Percentiles rank a stretch among this genome's conserved stretches.
Conservation (phyloP, 495 filamentous ascomycete genomes). For the Hypoxylon trugodes region DNA sequence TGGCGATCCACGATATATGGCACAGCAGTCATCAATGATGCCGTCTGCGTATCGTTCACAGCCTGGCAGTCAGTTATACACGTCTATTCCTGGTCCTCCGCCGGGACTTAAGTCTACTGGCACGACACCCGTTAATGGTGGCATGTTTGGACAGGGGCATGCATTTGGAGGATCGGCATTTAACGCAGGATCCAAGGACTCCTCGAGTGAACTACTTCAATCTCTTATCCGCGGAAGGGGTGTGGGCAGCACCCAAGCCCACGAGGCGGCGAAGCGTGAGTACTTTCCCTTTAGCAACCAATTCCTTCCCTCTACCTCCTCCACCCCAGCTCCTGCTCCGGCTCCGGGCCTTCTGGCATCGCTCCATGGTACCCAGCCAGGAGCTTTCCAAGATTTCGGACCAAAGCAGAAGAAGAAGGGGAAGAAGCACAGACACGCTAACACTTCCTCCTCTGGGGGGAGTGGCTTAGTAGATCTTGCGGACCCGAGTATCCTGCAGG, state of each 20-base stretch:
- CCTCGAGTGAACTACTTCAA: constrained; percentile 76
- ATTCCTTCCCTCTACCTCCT: constrained; percentile 77
- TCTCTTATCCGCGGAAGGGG: constrained; percentile 69
- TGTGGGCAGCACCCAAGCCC: constrained; percentile 66
- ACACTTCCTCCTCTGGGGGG: constrained; percentile 99
- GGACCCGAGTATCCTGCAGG: constrained; percentile 99
- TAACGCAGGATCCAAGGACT: constrained; percentile 67
- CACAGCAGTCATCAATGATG: constrained; percentile 91
- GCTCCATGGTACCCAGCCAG: constrained; percentile 88
- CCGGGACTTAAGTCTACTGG: constrained; percentile 94
- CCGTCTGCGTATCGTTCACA: constrained; percentile 71
- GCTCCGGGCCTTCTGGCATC: constrained; percentile 85
- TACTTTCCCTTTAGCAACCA: constrained; percentile 80
- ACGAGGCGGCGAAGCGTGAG: constrained; percentile 96
- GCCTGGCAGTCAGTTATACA: constrained; percentile 69
- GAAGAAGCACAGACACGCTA: constrained; percentile 99
- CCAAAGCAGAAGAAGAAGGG: constrained; percentile 99
- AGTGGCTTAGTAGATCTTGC: constrained; percentile 98
- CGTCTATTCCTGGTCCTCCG: constrained; percentile 85
- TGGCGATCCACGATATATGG: constrained; percentile 83
- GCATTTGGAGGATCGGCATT: constrained; percentile 71
- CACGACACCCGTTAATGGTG: constrained; percentile 73
- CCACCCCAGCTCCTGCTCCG: constrained; percentile 88
- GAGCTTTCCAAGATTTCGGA: constrained; percentile 83
- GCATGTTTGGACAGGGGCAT: constrained; percentile 75